phyloP scores from a whole-genome alignment of 2,329 filamentous ascomycete species.

The Colletotrichum paranaense region DNA sequence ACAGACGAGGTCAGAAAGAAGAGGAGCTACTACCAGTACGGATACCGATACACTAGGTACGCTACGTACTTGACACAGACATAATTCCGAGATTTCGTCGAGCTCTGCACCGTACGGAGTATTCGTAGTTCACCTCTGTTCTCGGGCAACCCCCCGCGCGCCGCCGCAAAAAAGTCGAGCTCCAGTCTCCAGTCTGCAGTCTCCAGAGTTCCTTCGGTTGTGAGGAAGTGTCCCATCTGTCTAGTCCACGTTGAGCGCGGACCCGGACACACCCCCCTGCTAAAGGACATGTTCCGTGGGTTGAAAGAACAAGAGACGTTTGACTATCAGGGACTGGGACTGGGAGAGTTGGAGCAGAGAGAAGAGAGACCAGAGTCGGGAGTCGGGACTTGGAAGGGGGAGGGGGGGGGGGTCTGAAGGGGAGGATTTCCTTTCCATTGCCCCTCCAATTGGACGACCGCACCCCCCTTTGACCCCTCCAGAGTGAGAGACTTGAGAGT shows the following conservation, averaged over 20 bases:
- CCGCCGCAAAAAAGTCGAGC: conserved; percentile 2
- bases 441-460: neutral
- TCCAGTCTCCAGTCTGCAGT: neutral
- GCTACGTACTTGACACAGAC: conserved; percentile 24
- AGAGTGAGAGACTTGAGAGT: too few relatives aligned
- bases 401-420: too few relatives aligned
- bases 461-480: too few relatives aligned
- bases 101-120: neutral
- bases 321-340: conserved; percentile 34
- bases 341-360: too few relatives aligned
- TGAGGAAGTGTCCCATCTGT: conserved; percentile 14
- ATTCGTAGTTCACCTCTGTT: neutral
- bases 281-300: conserved; percentile 34
- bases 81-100: conserved; percentile 33
- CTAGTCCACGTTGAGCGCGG: conserved; percentile 30
- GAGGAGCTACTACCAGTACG: neutral
- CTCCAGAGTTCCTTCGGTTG: neutral
- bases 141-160: conserved; percentile 30
- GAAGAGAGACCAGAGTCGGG: neutral
- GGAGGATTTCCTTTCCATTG: neutral
- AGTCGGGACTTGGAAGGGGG: neutral
- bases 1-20: conserved; percentile 6
- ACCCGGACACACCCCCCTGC: conserved; percentile 29
- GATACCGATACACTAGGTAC: too few relatives aligned
- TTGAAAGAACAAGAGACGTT: conserved; percentile 31